Base-by-base conservation (phyloP, 192 early-diverging fungal species). In the Rhizoclosmatium globosum region DNA sequence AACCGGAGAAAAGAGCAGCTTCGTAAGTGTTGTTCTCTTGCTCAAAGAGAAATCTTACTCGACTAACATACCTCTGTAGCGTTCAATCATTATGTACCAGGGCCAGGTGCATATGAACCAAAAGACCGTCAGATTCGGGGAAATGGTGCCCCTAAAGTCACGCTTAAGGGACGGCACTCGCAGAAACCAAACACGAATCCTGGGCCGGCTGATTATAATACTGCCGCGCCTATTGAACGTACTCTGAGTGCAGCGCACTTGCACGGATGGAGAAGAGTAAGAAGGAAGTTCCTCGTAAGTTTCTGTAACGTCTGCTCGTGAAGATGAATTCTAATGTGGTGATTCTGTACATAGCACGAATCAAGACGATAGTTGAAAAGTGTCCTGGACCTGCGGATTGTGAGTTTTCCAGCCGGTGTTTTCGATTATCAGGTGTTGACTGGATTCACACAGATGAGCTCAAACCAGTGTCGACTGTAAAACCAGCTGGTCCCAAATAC, bases 171-270 rank as follows among this genome's bases (percentile, higher is more conserved):
- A 15, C 53, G 85, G 31, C 78, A 76, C 69, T 64, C 43, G 4
- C 15, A 21, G 3, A 78, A 71, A 64, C 38, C 57, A 59, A 68
- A 38, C 60, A 73, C 48, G 57, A 86, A 77, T 6, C 88, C 88
- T 19, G 88, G 88, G 2, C 88, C 88, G 11, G 85, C 88, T 3
- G 84, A 85, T 78, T 89, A 89, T 74, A 79, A 62, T 46, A 71
- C 83, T 13, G 53, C 70, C 41, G 68, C 79, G 1, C n/a, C 69
- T 21, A 67, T 68, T 4, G 62, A 58, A 23, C 57, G 45, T 15
- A 65, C 50, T 13, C 3, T 84, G 4, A 65, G 77, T 7, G 74
- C 78, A 3, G 83, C 81, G 19, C 80, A 84, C 71, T 86, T 7
- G 80, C 79, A 11, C 45, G 78, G 15, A 46, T 81, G 3, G 79